phyloP scores from a whole-genome alignment of 2,329 filamentous ascomycete species.

The Botrytis sinoallii region DNA sequence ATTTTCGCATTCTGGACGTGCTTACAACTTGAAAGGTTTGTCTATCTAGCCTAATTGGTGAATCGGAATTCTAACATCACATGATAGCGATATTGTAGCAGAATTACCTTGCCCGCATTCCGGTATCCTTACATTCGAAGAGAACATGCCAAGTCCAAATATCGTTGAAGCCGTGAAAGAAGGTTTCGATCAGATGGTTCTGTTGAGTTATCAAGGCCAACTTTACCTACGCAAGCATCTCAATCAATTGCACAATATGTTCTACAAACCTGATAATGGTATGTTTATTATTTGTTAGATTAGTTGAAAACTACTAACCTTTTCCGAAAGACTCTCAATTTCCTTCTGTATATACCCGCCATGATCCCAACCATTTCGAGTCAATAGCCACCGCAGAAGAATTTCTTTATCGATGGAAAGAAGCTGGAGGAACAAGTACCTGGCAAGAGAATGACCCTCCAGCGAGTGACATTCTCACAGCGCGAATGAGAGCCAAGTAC shows the following conservation, averaged over 20 bases:
- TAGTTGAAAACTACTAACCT: constrained; percentile 47
- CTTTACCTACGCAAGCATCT: constrained; percentile 62
- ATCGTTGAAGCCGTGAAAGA: constrained; percentile 45
- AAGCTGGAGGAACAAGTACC: constrained; percentile 38
- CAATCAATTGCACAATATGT: constrained; percentile 56
- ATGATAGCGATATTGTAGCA: constrained; percentile 76
- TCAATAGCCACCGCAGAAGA: constrained; percentile 48
- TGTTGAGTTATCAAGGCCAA: constrained; percentile 60
- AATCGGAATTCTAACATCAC: constrained; percentile 21
- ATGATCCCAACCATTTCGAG: constrained; percentile 40
- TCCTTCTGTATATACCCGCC: constrained; percentile 23
- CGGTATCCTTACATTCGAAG: constrained; percentile 58
- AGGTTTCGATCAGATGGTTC: constrained; percentile 48
- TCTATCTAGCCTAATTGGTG: neutral
- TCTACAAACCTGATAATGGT: constrained; percentile 36
- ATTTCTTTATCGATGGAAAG: constrained; percentile 9
- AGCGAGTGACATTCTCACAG: constrained; percentile 72
- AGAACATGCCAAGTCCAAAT: constrained; percentile 65
- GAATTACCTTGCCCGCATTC: constrained; percentile 68
- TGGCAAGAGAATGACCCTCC: constrained; percentile 62
- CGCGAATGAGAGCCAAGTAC: constrained; percentile 87
- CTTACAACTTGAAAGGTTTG: constrained; percentile 82
- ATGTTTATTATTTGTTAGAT: constrained; percentile 36
- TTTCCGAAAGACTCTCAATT: constrained; percentile 26
- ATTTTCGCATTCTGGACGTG: constrained; percentile 89